A percentile compares a stretch with the other conserved stretches of the same genome.
Evolutionary conservation across 2,329 filamentous ascomycete genomes (phyloP).

Genomic region (Cercospora zeina): DNA sequence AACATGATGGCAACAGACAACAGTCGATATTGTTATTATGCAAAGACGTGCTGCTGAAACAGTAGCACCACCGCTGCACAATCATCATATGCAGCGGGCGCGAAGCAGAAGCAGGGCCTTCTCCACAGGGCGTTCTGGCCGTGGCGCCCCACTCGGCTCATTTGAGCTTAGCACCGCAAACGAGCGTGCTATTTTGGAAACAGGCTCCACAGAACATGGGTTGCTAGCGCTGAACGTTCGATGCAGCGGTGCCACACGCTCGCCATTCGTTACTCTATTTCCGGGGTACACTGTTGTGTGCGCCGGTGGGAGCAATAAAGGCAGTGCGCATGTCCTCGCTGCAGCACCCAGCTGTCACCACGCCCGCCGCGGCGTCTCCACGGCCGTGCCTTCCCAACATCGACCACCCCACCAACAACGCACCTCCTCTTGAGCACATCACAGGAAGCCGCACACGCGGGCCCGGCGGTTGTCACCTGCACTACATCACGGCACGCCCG

Average conservation of each 20-base stretch:
- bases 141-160: conserved; percentile 13
- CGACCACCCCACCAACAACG: conserved; percentile 6
- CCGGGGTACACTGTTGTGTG: conserved; percentile 8
- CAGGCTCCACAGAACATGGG: conserved; percentile 13
- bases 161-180: conserved; percentile 6
- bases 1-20: no score
- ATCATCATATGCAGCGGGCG: not conserved
- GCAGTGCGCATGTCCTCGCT: conserved; percentile 12
- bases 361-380: not conserved
- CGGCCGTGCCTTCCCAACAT: conserved; percentile 7
- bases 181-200: conserved; percentile 14
- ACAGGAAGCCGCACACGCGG: conserved; percentile 17
- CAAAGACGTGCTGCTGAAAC: conserved; percentile 5
- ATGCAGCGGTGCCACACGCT: conserved; percentile 15
- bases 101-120: not conserved
- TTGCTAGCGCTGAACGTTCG: conserved; percentile 15
- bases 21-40: no score
- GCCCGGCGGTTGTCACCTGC: conserved; percentile 1
- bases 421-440: no score
- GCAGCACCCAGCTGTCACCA: conserved; percentile 12
- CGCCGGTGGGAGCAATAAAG: conserved; percentile 4
- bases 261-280: conserved; percentile 20
- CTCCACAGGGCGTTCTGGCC: conserved; percentile 11
- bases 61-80: conserved; percentile 8
- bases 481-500: conserved; percentile 13